Conservation (phyloP, 768 basidiomycete species). For the Mycena maculata region DNA sequence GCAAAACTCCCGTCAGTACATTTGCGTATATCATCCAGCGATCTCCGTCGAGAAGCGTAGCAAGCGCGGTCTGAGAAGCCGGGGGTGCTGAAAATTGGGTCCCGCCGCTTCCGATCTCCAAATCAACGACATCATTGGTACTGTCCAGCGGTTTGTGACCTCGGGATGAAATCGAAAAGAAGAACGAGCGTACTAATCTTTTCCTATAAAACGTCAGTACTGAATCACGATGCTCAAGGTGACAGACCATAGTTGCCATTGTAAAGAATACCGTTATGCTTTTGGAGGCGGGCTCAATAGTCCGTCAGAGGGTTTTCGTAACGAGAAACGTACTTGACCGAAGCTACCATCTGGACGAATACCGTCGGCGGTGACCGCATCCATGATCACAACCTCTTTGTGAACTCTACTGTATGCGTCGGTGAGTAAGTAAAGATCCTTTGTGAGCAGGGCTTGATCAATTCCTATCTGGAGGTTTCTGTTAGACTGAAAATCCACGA, state of each 20-base stretch:
- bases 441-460: slow-evolving; percentile 56
- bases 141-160: slow-evolving; percentile 43
- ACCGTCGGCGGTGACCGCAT: slow-evolving; percentile 65
- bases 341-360: slow-evolving; percentile 67
- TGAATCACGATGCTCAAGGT: neutral
- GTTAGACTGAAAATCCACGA: neutral
- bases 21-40: slow-evolving; percentile 81
- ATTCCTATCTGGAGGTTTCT: slow-evolving; percentile 55
- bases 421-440: slow-evolving; percentile 57
- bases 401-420: slow-evolving; percentile 66
- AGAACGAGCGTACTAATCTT: slow-evolving; percentile 53
- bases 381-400: slow-evolving; percentile 61
- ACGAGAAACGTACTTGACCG: slow-evolving; percentile 41
- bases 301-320: neutral
- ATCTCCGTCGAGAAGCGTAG: slow-evolving; percentile 66
- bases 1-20: slow-evolving; percentile 62
- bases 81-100: slow-evolving; percentile 65
- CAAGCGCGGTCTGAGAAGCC: slow-evolving; percentile 60
- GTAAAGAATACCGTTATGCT: slow-evolving; percentile 75
- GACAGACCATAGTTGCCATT: slow-evolving; percentile 75
- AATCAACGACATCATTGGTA: slow-evolving; percentile 68
- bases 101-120: slow-evolving; percentile 70
- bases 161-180: neutral
- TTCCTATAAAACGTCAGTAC: slow-evolving; percentile 44
- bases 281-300: neutral